These are phyloP conservation scores for Phalaenopsis hybrid DNA, from an alignment of 116 monocot species.

Conservation along the genomic window DNA sequence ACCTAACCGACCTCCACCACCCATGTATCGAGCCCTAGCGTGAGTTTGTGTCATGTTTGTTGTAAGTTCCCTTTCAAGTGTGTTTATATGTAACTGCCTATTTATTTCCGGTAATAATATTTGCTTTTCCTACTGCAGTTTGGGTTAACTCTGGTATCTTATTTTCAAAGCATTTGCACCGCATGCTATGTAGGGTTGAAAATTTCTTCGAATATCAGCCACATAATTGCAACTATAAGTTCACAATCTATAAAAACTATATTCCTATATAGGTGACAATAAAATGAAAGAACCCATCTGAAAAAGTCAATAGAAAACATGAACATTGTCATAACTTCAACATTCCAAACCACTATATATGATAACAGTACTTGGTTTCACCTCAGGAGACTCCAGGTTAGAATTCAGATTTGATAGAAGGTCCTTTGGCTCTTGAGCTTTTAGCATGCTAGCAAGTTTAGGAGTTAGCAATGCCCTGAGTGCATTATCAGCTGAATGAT, in stretches of 20 bases:
- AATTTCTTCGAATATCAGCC: neutral
- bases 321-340: neutral
- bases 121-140: too few species aligned
- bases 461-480: conserved; percentile 92
- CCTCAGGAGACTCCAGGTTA: conserved; percentile 98
- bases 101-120: too few species aligned
- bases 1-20: too few species aligned
- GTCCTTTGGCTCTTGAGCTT: conserved; percentile 55
- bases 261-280: neutral
- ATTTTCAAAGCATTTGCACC: neutral
- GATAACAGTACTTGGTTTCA: conserved; percentile 14
- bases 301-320: neutral
- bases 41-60: too few species aligned
- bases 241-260: neutral
- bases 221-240: neutral
- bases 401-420: conserved; percentile 76
- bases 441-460: conserved; percentile 91
- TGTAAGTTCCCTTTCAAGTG: too few species aligned
- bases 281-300: neutral
- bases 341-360: neutral
- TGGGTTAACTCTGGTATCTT: too few species aligned
- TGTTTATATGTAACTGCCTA: too few species aligned
- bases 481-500: conserved; percentile 59
- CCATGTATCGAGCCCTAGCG: too few species aligned
- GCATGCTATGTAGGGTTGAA: neutral